Conservation (phyloP, 164 flowering plant genomes). For the Piper longum region DNA sequence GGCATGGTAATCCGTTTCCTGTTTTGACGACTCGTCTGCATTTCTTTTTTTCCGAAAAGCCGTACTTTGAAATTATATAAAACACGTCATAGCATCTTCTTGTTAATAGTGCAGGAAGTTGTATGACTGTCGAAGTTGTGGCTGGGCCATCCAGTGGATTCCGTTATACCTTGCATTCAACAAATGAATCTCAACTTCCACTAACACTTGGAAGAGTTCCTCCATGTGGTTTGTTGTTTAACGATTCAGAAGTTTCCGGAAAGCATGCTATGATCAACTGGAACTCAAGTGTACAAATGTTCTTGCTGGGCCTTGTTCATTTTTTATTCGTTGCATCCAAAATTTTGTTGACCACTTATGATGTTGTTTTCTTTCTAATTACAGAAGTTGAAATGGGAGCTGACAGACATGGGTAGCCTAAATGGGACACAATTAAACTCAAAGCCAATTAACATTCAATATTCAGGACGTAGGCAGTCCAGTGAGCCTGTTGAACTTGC, state of each 20-base stretch:
- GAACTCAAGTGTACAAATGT: slow-evolving; percentile 72
- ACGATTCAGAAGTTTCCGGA: slow-evolving; percentile 91
- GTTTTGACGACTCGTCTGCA: neutral
- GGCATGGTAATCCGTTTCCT: slow-evolving; percentile 41
- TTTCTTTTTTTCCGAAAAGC: neutral
- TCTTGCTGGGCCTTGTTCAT: slow-evolving; percentile 5
- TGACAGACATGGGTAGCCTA: slow-evolving; percentile 93
- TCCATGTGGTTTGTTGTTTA: slow-evolving; percentile 58
- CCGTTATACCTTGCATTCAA: slow-evolving; percentile 36
- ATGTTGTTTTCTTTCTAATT: slow-evolving; percentile 7
- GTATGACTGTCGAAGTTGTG: slow-evolving; percentile 69
- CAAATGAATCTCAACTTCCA: slow-evolving; percentile 50
- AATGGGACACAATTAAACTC: slow-evolving; percentile 87
- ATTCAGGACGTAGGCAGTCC: slow-evolving; percentile 66
- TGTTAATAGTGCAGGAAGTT: slow-evolving; percentile 92
- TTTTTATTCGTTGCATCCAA: neutral
- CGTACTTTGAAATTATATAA: slow-evolving; percentile 25
- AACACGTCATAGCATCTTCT: slow-evolving; percentile 41
- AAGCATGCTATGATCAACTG: slow-evolving; percentile 88
- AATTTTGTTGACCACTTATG: neutral
- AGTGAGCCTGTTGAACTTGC: slow-evolving; percentile 69
- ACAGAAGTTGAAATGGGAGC: slow-evolving; percentile 91
- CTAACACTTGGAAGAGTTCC: slow-evolving; percentile 84
- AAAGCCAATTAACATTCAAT: slow-evolving; percentile 36
- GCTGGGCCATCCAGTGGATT: slow-evolving; percentile 75